Evolutionary conservation across 2,329 filamentous ascomycete genomes (phyloP), one percentile per base, ranked within the genome.

Genomic region (Claviceps purpurea): DNA sequence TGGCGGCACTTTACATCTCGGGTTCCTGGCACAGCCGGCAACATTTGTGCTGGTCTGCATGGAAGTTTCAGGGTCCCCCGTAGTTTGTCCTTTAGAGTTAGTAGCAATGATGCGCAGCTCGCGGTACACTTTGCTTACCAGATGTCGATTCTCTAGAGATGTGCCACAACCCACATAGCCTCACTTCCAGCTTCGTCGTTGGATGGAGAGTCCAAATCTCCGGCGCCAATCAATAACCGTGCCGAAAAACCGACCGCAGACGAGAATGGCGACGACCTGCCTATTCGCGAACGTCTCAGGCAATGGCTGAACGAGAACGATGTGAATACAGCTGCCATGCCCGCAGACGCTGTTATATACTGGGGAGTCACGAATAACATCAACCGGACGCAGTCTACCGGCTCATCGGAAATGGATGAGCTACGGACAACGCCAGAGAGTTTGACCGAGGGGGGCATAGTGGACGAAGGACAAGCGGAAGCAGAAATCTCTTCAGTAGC

Each of bases 251-350:
- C 50, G 3, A 20, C 11, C 16, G 11, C 38, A 13, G 34, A 37
- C 40, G 8, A 44, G 47, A 20, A 54, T 50, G 42, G 49, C n/a
- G 43, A 38, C n/a, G 16, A 18, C 20, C 45, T 56, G 38, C 56
- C 56, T 14, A 71, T 76, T 43, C 70, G 73, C 40, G 58, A 71
- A 40, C 65, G 65, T 14, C 64, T 78, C 26, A 65, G 65, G 30
- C 55, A 60, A 57, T 76, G 73, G 73, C 64, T 70, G 47, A 50
- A 56, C 16, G 61, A 68, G 50, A 68, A 75, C 50, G 61, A 63
- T 7, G 45, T 64, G 10, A 47, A 51, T 39, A 50, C 59, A 3
- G 55, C 58, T 14, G 47, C 43, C 4, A 54, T 61, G 49, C 61
- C 59, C 10, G 53, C 57, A 13, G 64, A 67, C 39, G 43, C 56